Percentiles rank a stretch among this genome's conserved stretches.
phyloP scores from a whole-genome alignment of 345 rosid genomes.

The Eucalyptus erythrocorys region DNA sequence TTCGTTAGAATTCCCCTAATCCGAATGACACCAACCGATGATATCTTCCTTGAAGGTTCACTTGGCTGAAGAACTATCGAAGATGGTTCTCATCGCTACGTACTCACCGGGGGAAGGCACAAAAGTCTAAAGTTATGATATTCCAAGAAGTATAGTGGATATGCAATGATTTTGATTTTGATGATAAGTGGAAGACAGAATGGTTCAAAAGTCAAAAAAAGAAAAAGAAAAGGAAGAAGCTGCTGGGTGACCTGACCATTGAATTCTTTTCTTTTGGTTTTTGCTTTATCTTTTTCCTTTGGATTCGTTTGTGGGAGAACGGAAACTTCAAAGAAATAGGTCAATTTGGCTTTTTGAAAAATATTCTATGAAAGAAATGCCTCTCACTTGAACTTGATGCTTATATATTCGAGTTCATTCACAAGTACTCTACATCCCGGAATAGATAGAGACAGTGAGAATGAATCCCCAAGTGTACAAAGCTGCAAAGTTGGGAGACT shows the following conservation, averaged over 20 bases:
- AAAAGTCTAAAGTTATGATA: neutral
- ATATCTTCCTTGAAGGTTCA: neutral
- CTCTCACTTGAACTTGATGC: neutral
- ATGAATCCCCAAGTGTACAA: neutral
- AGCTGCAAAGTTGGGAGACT: neutral
- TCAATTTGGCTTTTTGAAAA: neutral
- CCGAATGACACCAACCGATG: neutral
- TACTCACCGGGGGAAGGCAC: neutral
- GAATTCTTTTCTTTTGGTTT: neutral
- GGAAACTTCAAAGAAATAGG: neutral
- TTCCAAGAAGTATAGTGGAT: neutral
- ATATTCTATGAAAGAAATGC: neutral
- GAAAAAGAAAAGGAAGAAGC: rapidly evolving
- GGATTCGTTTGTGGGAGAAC: neutral
- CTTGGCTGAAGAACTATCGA: neutral
- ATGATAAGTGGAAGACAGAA: neutral
- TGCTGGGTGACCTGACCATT: neutral
- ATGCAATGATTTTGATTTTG: neutral
- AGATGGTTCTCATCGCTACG: neutral
- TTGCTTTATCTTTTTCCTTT: neutral
- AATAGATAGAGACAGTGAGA: neutral
- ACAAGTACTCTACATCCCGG: neutral
- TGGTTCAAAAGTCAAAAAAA: neutral
- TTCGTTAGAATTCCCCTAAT: too few species aligned
- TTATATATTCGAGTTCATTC: neutral